Evolutionary conservation across 106 monocot species (phyloP), one percentile per base, ranked within the genome.

Genomic region (Apostasia ramifera): DNA sequence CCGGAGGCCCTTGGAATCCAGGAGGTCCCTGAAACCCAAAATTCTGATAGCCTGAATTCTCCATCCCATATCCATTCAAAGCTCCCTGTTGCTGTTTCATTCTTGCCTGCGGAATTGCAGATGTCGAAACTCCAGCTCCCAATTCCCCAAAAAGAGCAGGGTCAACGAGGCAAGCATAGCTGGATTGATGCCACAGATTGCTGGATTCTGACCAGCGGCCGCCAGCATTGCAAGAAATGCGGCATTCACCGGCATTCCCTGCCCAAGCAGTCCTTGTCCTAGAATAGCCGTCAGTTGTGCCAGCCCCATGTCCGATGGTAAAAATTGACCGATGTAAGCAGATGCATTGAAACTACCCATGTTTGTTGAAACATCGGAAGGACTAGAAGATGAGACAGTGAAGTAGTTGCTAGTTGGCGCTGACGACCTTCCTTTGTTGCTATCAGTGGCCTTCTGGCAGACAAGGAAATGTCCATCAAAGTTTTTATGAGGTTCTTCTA

Each of bases 61-160:
- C 82, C 39, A 43, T 44, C 40, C 5, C 12, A 62, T 62, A 62
- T 63, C 69, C 66, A 72, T 68, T 79, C 45, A 14, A 72, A 55
- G 43, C 67, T 72, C 59, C 43, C 38, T 72, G 69, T 47, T 71
- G 73, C 1, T 59, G 61, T 61, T 49, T 67, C 44, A 61, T 12
- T 44, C 43, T 44, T 61, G 44, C 64, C 41, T 12, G 4, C 8
- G 47, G 26, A 50, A 64, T 9, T 6, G 64, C 47, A 47, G 64
- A 9, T 47, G 45, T 13, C 10, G 64, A 8, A 43, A 41, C 64
- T 0, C 76, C 87, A 44, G 67, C 77, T 54, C 79, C 63, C 59
- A 83, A 70, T 37, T 88, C 88, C 3, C 88, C 91, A 2, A 84
- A 84, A 26, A 91, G 63, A 26, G 91, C 91, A 10, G 88, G 91